Conservation (phyloP, 2,329 filamentous ascomycete genomes). For the Sporothrix dimorphospora region DNA sequence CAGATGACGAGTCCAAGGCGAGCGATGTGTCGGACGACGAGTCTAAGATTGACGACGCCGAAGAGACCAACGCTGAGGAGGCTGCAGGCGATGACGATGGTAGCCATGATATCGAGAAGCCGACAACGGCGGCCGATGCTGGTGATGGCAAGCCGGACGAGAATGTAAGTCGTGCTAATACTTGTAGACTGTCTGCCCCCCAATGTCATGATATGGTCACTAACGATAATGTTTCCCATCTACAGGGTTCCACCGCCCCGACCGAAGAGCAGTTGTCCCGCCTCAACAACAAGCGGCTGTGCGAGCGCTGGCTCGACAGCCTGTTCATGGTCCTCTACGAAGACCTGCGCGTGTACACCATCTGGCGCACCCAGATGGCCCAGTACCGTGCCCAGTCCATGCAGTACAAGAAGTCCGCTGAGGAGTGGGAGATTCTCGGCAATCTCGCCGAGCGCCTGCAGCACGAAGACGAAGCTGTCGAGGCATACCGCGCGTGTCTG, state of each 20-base stretch:
- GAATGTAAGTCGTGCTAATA: conserved; percentile 54
- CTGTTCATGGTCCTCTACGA: conserved; percentile 99
- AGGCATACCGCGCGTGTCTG: conserved; percentile 89
- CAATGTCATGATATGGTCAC: neutral
- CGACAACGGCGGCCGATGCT: conserved; percentile 75
- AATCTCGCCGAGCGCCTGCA: conserved; percentile 91
- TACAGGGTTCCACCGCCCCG: conserved; percentile 59
- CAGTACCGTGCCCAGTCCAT: conserved; percentile 92
- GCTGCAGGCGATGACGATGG: conserved; percentile 33
- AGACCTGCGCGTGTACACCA: conserved; percentile 96
- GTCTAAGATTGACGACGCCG: conserved; percentile 37
- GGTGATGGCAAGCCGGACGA: conserved; percentile 78
- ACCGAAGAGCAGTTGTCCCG: conserved; percentile 75
- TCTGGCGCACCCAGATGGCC: conserved; percentile 97
- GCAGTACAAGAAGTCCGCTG: conserved; percentile 93
- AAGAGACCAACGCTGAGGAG: conserved; percentile 31
- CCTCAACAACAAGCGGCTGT: conserved; percentile 95
- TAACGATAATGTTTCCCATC: neutral
- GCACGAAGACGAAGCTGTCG: conserved; percentile 85
- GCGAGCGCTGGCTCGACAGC: conserved; percentile 97
- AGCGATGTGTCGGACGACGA: conserved; percentile 33
- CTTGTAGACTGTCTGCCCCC: neutral
- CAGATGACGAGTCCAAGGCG: conserved; percentile 37
- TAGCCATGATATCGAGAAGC: conserved; percentile 67
- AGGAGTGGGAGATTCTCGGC: conserved; percentile 98